Conservation (phyloP, 805 yeast species). For the Metschnikowia dekortorum region DNA sequence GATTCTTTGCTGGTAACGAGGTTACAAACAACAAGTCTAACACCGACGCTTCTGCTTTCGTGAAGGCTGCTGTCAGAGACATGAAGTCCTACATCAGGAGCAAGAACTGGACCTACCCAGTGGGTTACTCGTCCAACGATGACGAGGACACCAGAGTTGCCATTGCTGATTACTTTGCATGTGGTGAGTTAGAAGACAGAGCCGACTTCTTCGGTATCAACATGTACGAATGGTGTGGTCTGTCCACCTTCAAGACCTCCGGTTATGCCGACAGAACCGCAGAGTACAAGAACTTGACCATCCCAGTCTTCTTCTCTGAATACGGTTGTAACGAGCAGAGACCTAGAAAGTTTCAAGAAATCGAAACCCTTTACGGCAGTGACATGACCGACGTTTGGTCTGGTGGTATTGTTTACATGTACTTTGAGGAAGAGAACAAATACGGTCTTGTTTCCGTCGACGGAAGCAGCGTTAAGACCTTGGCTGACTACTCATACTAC, state of each 20-base stretch:
- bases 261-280: conserved; percentile 71
- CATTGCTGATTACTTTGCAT: conserved; percentile 79
- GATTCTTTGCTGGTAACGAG: conserved; percentile 97
- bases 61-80: conserved; percentile 95
- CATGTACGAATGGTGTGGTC: conserved; percentile 88
- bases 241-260: conserved; percentile 50
- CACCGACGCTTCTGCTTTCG: conserved; percentile 88
- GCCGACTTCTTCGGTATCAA: conserved; percentile 81
- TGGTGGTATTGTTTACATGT: conserved; percentile 92
- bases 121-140: conserved; percentile 92
- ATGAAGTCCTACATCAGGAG: conserved; percentile 67
- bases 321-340: conserved; percentile 75
- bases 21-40: conserved; percentile 81
- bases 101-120: conserved; percentile 62
- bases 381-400: conserved; percentile 90
- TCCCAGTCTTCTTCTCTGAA: conserved; percentile 83
- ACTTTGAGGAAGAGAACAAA: conserved; percentile 76
- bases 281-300: conserved; percentile 66
- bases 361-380: conserved; percentile 57
- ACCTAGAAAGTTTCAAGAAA: conserved; percentile 78
- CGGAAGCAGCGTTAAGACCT: conserved; percentile 49
- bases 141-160: conserved; percentile 74
- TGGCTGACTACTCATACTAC: conserved; percentile 50
- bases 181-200: conserved; percentile 64
- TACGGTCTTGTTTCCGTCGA: conserved; percentile 70